Evolutionary conservation across 306 rosid species (phyloP), one percentile per base, ranked within the genome.

Genomic region (Spatholobus suberectus): DNA sequence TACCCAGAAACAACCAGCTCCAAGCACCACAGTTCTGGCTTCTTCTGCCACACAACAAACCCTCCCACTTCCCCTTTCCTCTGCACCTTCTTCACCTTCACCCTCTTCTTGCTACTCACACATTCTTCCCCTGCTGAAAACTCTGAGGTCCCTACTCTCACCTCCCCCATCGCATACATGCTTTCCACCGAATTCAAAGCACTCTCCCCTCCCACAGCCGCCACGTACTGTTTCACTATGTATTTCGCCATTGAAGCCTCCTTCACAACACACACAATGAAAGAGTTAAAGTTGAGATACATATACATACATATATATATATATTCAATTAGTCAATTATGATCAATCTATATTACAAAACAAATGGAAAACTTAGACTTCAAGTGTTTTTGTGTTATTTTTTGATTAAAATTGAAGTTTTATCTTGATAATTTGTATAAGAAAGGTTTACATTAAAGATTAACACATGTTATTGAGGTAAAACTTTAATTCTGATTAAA

Each of bases 151-250:
- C 51, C 92, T 91, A 96, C 90, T 77, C 89, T 94, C 89, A 96
- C 97, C 86, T 96, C 89, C 41, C 99, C 99, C 92, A 92, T 91
- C 3, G 98, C 99, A 59, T 92, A 94, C 99, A 96, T 92, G 76
- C 97, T 96, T 4, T 89, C 97, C 23, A 91, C 87, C 0, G 86
- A 69, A 20, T 85, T 88, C 88, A 96, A 68, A 15, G 80, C 94
- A 5, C 76, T 70, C 20, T 96, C 99, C 77, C 99, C 99, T 40
- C 98, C 99, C 58, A 92, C 94, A 0, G 97, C 98, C 1, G 99
- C 99, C 83, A 87, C 78, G 78, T 94, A 96, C 69, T 96, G 99
- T 34, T 90, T 93, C 89, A 94, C 94, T 78, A 96, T 90, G 71
- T 96, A 96, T 37, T 91, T 94, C 23, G 98, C 99, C 99, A 92